phyloP scores from a whole-genome alignment of 73 alveolate species.

The Effrenium voratum region DNA sequence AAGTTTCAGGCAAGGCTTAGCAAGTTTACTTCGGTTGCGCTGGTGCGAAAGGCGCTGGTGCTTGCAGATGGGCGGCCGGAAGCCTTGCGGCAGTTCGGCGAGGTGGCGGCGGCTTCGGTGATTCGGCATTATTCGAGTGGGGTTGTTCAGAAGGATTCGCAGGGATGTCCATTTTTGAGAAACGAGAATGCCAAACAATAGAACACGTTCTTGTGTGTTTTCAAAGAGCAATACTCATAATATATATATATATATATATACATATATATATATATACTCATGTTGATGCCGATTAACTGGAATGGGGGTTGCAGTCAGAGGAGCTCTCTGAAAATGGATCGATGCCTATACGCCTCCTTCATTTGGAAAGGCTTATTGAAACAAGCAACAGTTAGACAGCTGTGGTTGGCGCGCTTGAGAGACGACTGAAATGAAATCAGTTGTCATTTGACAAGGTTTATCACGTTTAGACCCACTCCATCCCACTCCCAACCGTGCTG shows the following conservation, averaged over 20 bases:
- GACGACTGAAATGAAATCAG: no score
- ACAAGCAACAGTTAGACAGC: no score
- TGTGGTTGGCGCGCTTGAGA: no score
- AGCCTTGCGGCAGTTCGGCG: conserved; percentile 16
- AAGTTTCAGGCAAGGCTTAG: no score
- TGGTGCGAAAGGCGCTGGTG: neutral
- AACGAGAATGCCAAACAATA: no score
- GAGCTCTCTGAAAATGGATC: neutral
- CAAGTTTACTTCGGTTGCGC: no score
- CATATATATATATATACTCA: neutral
- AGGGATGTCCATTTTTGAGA: neutral
- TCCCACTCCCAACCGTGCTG: no score
- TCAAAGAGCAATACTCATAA: neutral
- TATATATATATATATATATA: neutral
- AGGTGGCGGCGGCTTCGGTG: neutral
- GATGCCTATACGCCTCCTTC: neutral
- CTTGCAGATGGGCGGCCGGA: conserved; percentile 1
- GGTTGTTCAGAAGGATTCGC: neutral
- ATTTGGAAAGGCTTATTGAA: no score
- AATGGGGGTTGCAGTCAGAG: neutral
- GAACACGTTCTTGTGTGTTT: neutral
- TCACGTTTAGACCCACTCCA: no score
- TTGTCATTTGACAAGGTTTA: no score
- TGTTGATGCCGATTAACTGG: neutral
- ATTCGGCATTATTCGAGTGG: neutral